Evolutionary conservation across 139 green algal genomes (phyloP), one percentile per base, ranked within the genome.

Genomic region (Micractinium conductrix): DNA sequence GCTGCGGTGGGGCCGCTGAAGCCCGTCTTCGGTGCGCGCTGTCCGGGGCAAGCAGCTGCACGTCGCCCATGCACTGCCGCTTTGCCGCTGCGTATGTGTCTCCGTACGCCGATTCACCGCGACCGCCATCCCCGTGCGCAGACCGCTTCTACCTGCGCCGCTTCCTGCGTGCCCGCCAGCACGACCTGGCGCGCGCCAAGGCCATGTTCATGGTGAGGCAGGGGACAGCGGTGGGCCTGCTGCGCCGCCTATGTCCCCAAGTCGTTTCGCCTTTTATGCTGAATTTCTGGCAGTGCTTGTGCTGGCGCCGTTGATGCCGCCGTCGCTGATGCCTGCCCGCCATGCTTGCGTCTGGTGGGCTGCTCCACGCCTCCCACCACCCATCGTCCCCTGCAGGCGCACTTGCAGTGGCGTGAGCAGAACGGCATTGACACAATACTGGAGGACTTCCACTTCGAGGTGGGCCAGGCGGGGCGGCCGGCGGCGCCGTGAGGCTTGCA

Each of bases 361-460:
- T 8, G 2, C 12, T 35, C 19, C 60, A 68, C 26, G 2, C 14
- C 33, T 30, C 2, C 4, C 53, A 62, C 26, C 16, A 75, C 19
- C 10, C 53, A 62, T 62, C 19, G 2, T 4, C 19, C 8, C 26
- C 53, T 62, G 22, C 76, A 82, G 76, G 76, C 76, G 14, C 80
- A 88, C 38, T 37, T 90, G 30, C 71, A 89, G 78, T 92, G 84
- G n/a, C 80, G 91, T 10, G 81, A 86, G 28, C 89, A 96, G 43
- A 92, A 94, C 60, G 84, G 88, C 10, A 89, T 93, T 10, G 93
- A 98, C 78, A 87, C 55, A 43, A 93, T 97, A 42, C 78, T 96
- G 12, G 72, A 96, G 38, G 90, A 97, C 74, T 99, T 99, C 79
- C 68, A 94, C 17, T 99, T 98, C 28, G 19, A 83, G 55, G 81